Conservation (phyloP, 345 rosid genomes). For the Hirschfeldia incana region DNA sequence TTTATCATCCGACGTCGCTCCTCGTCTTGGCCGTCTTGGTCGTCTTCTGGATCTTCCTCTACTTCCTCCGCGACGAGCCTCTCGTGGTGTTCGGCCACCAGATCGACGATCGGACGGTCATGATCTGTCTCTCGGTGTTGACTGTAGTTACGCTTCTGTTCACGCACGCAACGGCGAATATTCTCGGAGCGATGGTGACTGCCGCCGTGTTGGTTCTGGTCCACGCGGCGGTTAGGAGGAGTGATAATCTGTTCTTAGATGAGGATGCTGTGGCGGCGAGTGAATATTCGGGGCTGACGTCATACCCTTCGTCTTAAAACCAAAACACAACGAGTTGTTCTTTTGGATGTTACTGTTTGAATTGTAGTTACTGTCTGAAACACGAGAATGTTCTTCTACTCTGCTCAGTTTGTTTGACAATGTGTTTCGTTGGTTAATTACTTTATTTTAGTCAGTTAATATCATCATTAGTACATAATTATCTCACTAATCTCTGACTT, state of each 20-base stretch:
- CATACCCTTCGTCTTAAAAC: constrained; percentile 30
- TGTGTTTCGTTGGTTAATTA: not conserved
- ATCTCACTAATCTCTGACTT: not conserved
- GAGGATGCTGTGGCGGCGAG: constrained; percentile 54
- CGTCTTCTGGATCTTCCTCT: constrained; percentile 70
- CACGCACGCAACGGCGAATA: constrained; percentile 63
- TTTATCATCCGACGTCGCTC: constrained; percentile 80
- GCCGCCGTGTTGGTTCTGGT: constrained; percentile 53
- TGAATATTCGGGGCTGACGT: constrained; percentile 39
- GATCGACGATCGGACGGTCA: constrained; percentile 65
- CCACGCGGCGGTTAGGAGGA: constrained; percentile 66
- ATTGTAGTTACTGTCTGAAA: not conserved
- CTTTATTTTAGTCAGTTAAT: not conserved
- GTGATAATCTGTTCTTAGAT: constrained; percentile 60
- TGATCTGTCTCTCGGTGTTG: constrained; percentile 50
- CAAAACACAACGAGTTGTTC: not conserved
- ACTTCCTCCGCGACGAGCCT: constrained; percentile 81
- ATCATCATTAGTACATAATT: not conserved
- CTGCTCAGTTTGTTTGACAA: not conserved
- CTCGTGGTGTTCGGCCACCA: constrained; percentile 46
- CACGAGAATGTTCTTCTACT: not conserved
- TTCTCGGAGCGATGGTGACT: constrained; percentile 51
- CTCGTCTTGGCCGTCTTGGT: constrained; percentile 60
- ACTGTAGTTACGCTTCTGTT: constrained; percentile 66
- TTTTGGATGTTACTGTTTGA: not conserved